phyloP scores from a whole-genome alignment of 192 early-diverging fungal genomes.

The Rhizoclosmatium globosum region DNA sequence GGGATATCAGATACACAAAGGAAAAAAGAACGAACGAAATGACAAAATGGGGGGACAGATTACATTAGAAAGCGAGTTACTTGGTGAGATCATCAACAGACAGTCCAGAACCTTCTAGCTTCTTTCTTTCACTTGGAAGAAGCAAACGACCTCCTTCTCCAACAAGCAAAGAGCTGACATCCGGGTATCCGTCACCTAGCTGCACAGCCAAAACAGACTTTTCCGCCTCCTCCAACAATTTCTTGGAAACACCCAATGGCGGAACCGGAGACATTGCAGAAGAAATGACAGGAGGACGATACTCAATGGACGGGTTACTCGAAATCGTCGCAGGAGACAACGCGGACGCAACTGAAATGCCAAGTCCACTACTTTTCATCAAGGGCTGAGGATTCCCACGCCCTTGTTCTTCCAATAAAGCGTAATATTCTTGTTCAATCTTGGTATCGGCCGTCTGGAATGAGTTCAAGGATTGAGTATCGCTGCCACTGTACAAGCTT shows the following conservation, averaged over 20 bases:
- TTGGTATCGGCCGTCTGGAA: background rate
- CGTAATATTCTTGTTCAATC: background rate
- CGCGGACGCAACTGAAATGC: background rate
- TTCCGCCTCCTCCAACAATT: conserved; percentile 9
- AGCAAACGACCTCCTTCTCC: conserved; percentile 2
- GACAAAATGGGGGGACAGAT: too few species aligned
- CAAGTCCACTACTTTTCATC: background rate
- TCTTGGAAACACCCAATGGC: background rate
- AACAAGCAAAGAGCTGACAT: conserved; percentile 7
- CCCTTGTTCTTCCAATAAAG: background rate
- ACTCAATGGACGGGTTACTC: background rate
- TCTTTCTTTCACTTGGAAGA: conserved; percentile 18
- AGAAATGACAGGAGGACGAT: background rate
- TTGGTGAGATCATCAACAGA: too few species aligned
- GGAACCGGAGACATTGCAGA: background rate
- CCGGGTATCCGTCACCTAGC: conserved; percentile 25
- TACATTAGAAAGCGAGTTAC: too few species aligned
- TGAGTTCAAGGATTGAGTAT: background rate
- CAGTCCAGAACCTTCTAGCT: background rate
- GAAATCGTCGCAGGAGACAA: background rate
- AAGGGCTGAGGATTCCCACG: background rate
- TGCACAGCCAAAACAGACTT: background rate
- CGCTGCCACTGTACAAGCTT: background rate
- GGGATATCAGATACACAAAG: too few species aligned
- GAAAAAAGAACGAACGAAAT: too few species aligned